Evolutionary conservation across 169 alveolate genomes (phyloP).

Genomic region (Babesia ovis): DNA sequence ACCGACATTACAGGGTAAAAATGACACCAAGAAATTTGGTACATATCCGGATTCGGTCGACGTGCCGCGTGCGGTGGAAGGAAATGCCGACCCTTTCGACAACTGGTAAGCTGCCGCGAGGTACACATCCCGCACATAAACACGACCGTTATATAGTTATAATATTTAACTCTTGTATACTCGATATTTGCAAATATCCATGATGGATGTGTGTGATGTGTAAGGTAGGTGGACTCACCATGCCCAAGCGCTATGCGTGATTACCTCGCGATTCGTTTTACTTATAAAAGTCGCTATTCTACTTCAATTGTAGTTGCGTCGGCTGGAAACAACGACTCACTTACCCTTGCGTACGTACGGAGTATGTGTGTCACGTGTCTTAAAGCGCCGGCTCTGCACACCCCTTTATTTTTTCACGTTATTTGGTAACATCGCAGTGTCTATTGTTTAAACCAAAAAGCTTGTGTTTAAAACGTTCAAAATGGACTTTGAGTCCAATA

Average conservation of each 20-base stretch:
- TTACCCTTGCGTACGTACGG: background rate
- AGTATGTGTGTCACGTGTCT: background rate
- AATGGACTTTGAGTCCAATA: background rate
- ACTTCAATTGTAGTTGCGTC: background rate
- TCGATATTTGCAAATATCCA: background rate
- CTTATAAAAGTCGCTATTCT: background rate
- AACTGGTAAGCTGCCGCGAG: constrained; percentile 61
- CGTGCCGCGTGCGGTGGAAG: constrained; percentile 52
- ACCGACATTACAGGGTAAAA: background rate
- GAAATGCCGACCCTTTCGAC: constrained; percentile 78
- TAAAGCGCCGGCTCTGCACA: background rate
- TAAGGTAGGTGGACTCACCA: constrained; percentile 1
- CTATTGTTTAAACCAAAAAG: too few species aligned
- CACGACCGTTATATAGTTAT: background rate
- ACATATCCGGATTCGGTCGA: constrained; percentile 46
- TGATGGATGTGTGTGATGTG: constrained; percentile 1
- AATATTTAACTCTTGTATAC: background rate
- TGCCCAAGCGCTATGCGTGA: background rate
- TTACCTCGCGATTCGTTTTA: background rate
- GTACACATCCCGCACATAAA: background rate
- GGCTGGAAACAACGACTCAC: background rate
- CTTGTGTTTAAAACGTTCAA: background rate
- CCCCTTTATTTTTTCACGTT: background rate
- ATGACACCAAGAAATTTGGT: constrained; percentile 25
- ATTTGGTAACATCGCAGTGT: background rate